Evolutionary conservation across 148 eudicot genomes (phyloP).

Genomic region (Fallopia convolvulus): DNA sequence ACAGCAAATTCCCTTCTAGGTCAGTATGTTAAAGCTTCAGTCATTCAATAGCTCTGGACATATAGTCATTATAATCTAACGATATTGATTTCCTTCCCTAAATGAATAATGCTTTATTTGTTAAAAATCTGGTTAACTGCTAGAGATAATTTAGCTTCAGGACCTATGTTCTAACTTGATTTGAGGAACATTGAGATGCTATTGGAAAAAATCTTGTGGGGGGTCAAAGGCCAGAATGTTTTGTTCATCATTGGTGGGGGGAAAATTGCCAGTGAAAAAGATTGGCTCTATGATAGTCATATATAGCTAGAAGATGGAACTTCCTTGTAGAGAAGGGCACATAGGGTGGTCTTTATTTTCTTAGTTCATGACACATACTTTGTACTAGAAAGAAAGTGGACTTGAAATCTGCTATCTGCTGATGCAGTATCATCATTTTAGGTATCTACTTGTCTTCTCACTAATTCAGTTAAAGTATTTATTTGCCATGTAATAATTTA

Average conservation of each 20-base stretch:
- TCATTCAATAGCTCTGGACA: neutral
- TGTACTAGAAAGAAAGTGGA: neutral
- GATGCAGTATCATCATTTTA: neutral
- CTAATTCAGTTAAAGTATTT: neutral
- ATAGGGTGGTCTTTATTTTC: neutral
- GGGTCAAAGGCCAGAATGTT: neutral
- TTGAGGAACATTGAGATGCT: neutral
- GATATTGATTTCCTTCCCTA: slow-evolving; percentile 8
- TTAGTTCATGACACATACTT: neutral
- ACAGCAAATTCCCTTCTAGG: slow-evolving; percentile 92
- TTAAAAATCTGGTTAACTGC: neutral
- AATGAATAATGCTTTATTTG: neutral
- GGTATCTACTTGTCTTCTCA: neutral
- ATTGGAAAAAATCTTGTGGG: neutral
- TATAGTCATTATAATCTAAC: neutral
- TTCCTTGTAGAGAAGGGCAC: slow-evolving; percentile 7
- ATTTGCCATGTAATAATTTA: neutral
- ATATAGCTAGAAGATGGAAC: neutral
- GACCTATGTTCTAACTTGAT: neutral
- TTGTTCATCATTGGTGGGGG: neutral
- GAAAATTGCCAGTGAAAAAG: neutral
- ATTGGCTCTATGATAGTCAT: neutral
- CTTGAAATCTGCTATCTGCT: neutral
- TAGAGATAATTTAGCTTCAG: neutral
- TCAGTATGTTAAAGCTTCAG: slow-evolving; percentile 26